These are phyloP conservation scores for Musa schizocarpa DNA, from an alignment of 176 grass and related monocot genomes.

Conservation along the genomic window DNA sequence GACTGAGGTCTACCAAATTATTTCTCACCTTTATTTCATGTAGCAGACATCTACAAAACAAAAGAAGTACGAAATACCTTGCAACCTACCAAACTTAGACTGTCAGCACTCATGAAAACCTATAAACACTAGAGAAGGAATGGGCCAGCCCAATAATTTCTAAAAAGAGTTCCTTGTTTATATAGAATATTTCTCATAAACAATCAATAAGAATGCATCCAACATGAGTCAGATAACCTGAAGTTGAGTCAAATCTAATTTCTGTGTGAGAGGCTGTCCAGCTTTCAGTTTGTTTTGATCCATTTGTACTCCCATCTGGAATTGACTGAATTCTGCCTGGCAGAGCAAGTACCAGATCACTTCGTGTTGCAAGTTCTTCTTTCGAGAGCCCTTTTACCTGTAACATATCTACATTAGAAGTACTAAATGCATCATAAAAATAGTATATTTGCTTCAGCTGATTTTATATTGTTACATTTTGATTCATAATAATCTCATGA, in stretches of 20 bases:
- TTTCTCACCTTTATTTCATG: too few relatives aligned
- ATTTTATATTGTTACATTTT: background rate
- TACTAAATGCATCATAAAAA: background rate
- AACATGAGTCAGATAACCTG: slow-evolving; percentile 26
- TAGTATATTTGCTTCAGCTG: background rate
- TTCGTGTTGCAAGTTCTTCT: slow-evolving; percentile 64
- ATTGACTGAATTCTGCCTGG: slow-evolving; percentile 88
- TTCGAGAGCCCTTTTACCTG: slow-evolving; percentile 94
- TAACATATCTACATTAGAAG: background rate
- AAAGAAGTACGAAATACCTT: too few relatives aligned
- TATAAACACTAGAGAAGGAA: background rate
- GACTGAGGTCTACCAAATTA: too few relatives aligned
- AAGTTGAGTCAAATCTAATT: slow-evolving; percentile 68
- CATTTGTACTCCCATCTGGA: slow-evolving; percentile 67
- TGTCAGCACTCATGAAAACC: background rate
- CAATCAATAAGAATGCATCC: background rate
- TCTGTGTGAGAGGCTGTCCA: slow-evolving; percentile 65
- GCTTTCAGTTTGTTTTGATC: slow-evolving; percentile 59
- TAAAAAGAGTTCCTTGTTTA: background rate
- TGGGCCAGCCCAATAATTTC: background rate
- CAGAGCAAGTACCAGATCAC: slow-evolving; percentile 62
- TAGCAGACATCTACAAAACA: too few relatives aligned
- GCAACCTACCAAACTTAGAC: too few relatives aligned
- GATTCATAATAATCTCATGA: background rate
- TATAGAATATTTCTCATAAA: background rate